Evolutionary conservation across 805 yeast species (phyloP), one percentile per base, ranked within the genome.

Genomic region (Starmerella vaccinii): DNA sequence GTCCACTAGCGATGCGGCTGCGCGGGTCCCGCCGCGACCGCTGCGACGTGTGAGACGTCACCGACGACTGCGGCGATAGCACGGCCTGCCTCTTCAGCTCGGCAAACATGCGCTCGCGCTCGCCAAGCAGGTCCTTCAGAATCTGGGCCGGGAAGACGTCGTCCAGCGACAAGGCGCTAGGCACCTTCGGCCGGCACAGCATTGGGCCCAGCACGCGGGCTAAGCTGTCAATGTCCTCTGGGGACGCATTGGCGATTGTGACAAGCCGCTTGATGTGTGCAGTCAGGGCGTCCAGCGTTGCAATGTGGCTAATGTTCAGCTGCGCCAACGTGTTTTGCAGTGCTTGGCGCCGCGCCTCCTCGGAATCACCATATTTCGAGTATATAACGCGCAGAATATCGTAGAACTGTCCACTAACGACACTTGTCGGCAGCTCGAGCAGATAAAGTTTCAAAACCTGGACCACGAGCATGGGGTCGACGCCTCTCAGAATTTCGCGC

Each of bases 271-370:
- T 73, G 63, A 86, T 76, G 65, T 86, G 95, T 1, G 87, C 79
- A 34, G 81, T 74, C n/a, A 86, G 65, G 1, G 89, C 88, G 63
- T 83, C 89, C 49, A 86, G 71, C 0, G 94, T 83, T 1, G 94
- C 90, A 39, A 85, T 70, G 59, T 82, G 83, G 41, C 82, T 73
- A 47, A 81, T 77, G 19, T 87, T 80, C 49, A 86, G 71, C 51
- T 83, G 83, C 3, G 76, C 71, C 51, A 86, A 69, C 0, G 82
- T 77, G 53, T 80, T 82, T 34, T 77, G 81, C 46, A 85, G 66
- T 0, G 88, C 87, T 44, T 71, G 74, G 13, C 82, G 67, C 50
- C 94, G 71, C 18, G 68, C 58, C 22, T 65, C 60, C 46, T 70
- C 55, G n/a, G 45, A 49, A 44, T 71, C 56, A 30, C 74, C 69